Evolutionary conservation across 1,284 basidiomycete species (phyloP).

Genomic region (Fistulinella cinereoalba): DNA sequence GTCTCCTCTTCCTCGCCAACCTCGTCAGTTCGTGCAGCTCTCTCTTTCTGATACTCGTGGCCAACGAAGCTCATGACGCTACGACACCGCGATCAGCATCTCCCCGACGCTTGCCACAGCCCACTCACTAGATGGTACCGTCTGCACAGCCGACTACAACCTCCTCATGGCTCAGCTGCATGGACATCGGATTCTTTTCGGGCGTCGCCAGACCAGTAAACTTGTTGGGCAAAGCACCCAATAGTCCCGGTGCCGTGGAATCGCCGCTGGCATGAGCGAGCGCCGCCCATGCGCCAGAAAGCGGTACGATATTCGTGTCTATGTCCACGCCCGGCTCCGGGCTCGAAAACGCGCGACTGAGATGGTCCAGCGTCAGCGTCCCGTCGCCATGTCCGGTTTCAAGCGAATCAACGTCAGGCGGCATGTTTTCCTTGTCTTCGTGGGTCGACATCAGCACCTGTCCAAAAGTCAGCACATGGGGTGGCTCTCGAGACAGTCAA

Average conservation of each 20-base stretch:
- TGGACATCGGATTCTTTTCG: slow-evolving; percentile 86
- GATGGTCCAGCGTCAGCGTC: slow-evolving; percentile 12
- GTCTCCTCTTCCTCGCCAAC: slow-evolving; percentile 14
- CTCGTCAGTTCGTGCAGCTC: not conserved
- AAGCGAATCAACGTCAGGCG: slow-evolving; percentile 28
- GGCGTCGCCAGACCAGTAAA: slow-evolving; percentile 74
- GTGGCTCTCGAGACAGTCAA: not conserved
- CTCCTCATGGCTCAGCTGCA: slow-evolving; percentile 83
- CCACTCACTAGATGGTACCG: slow-evolving; percentile 80
- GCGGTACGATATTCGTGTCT: slow-evolving; percentile 56
- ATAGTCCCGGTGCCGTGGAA: slow-evolving; percentile 45
- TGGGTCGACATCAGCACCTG: slow-evolving; percentile 81
- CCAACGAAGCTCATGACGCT: slow-evolving; percentile 62
- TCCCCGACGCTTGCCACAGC: not conserved
- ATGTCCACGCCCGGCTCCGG: slow-evolving; percentile 48
- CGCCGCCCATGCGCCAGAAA: slow-evolving; percentile 69
- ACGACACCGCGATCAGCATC: slow-evolving; percentile 11
- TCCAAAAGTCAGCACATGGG: slow-evolving; percentile 4
- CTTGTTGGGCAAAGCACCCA: slow-evolving; percentile 58
- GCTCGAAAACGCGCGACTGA: slow-evolving; percentile 14
- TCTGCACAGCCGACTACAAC: slow-evolving; percentile 84
- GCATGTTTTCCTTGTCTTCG: slow-evolving; percentile 47
- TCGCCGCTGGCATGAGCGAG: slow-evolving; percentile 44
- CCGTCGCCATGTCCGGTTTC: slow-evolving; percentile 22
- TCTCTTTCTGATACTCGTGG: slow-evolving; percentile 41